phyloP scores from a whole-genome alignment of 2,329 filamentous ascomycete species.

The Neoscytalidium dimidiatum region DNA sequence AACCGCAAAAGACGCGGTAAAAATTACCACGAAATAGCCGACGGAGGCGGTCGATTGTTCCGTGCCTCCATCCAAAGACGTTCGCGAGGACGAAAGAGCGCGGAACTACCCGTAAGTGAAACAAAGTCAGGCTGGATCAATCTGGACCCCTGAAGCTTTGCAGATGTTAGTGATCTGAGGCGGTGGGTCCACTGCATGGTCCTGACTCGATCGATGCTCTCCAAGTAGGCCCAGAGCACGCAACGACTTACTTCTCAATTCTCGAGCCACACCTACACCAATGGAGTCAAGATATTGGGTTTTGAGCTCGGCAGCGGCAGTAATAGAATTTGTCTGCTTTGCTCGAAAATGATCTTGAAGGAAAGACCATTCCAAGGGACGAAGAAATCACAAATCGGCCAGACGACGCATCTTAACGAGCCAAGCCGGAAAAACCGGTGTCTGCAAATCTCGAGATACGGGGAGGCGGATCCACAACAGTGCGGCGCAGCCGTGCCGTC shows the following conservation, averaged over 20 bases:
- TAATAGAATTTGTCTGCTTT: too few relatives aligned
- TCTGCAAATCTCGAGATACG: not conserved
- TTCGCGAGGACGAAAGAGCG: not conserved
- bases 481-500: not conserved
- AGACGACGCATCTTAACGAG: not conserved
- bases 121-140: not conserved
- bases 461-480: not conserved
- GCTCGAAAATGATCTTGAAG: not conserved
- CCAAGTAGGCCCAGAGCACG: not conserved
- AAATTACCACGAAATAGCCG: not conserved
- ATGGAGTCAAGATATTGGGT: too few relatives aligned
- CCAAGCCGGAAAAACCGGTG: constrained; percentile 6
- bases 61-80: not conserved
- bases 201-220: constrained; percentile 8
- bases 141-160: not conserved
- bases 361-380: not conserved
- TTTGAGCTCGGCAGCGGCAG: too few relatives aligned
- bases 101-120: not conserved
- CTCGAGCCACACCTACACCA: not conserved
- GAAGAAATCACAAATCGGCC: not conserved
- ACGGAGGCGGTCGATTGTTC: not conserved
- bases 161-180: not conserved
- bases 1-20: too few relatives aligned
- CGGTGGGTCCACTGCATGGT: not conserved
- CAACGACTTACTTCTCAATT: not conserved